Evolutionary conservation across 208 protist species (phyloP), one percentile per base, ranked within the genome.

Genomic region (Trypanosoma platydactyli): DNA sequence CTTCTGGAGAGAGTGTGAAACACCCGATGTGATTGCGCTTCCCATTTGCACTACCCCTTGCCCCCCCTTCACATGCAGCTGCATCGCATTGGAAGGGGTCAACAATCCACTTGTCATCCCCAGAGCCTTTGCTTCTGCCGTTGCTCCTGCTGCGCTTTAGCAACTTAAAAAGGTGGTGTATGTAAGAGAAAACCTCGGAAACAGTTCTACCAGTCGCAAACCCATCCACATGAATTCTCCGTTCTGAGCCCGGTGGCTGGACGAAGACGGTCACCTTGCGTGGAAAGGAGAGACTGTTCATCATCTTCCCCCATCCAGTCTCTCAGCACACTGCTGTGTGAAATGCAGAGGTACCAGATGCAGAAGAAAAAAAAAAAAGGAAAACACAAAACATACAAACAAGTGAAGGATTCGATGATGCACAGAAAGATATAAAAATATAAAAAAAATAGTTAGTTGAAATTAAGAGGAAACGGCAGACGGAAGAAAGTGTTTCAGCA

Each of bases 401-500:
- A 38, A 18, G 9, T 29, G 18, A 44, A 44, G 35, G 22, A 24
- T 20, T n/a, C 7, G 12, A 44, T 22, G 29, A 18, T 40, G 3
- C 29, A 64, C 45, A 46, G 25, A 56, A 30, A 62, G 58, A 30
- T 29, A 45, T 46, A 27, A 42, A n/a, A 48, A 16, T 25, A 72
- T 25, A 38, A 44, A 72, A 27, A 58, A 49, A 20, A 57, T 18
- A 0, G 29, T 61, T 18, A 63, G 7, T 42, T 25, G 38, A 9
- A 18, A 41, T 38, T 22, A 38, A 4, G 56, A 38, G 45, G 44
- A 38, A 52, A 59, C 13, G 49, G 27, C 71, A 50, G 40, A 50
- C 3, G 48, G 25, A 41, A 33, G 52, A 58, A 89, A 79, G 63
- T 86, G 80, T 12, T 64, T 53, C 11, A 73, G 71, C 18, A 95